These are phyloP conservation scores for Tetraselmis striata DNA, from an alignment of 139 green algal species.

Conservation along the genomic window DNA sequence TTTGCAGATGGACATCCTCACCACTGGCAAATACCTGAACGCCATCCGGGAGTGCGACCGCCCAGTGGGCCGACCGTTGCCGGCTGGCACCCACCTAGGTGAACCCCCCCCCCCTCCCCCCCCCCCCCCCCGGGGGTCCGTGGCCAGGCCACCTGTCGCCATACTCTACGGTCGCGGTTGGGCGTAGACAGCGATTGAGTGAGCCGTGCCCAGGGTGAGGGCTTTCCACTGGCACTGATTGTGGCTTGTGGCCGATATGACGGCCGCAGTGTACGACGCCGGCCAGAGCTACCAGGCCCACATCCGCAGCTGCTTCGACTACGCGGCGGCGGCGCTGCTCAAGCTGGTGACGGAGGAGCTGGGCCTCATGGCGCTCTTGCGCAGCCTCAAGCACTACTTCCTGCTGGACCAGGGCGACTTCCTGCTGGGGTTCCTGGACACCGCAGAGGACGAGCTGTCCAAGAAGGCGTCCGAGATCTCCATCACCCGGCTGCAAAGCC, in stretches of 20 bases:
- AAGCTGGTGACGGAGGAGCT: conserved; percentile 44
- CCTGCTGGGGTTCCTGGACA: conserved; percentile 73
- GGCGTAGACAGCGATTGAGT: conserved; percentile 10
- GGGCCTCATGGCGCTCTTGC: conserved; percentile 47
- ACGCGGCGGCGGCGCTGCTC: conserved; percentile 54
- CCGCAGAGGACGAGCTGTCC: conserved; percentile 62
- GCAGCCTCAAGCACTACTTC: conserved; percentile 84
- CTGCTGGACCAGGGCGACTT: conserved; percentile 84
- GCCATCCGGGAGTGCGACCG: conserved; percentile 67
- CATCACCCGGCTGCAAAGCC: conserved; percentile 68
- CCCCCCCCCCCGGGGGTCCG: too few relatives aligned
- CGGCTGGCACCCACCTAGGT: conserved; percentile 26
- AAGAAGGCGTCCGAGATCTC: conserved; percentile 43
- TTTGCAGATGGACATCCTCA: conserved; percentile 17
- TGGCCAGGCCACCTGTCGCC: too few relatives aligned
- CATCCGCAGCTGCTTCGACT: conserved; percentile 41
- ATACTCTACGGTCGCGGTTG: too few relatives aligned
- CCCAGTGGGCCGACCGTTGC: conserved; percentile 28
- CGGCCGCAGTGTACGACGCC: conserved; percentile 41
- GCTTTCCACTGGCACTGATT: conserved; percentile 13
- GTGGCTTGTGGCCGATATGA: background rate
- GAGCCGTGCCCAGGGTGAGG: background rate
- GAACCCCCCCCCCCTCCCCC: background rate
- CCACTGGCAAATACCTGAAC: conserved; percentile 85
- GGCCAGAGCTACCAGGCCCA: conserved; percentile 15